Conservation (phyloP, 2,329 filamentous ascomycete species). For the Penicillium janthinellum region DNA sequence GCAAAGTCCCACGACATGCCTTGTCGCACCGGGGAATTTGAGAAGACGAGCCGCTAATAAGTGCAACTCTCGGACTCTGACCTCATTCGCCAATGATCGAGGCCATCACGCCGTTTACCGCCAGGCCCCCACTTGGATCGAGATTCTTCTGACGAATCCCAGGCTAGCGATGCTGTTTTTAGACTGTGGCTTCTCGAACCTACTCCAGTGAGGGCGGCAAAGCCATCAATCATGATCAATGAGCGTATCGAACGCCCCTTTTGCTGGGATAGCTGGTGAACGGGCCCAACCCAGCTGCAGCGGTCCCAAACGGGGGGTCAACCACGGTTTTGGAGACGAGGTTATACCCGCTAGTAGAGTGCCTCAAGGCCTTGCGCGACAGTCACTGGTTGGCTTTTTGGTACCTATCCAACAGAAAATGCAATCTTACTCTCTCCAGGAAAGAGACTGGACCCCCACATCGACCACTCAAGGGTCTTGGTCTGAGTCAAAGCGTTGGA, state of each 20-base stretch:
- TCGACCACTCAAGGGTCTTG: not conserved
- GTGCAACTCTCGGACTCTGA: conserved; percentile 1
- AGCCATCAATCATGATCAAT: conserved; percentile 5
- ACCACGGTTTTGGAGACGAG: conserved; percentile 6
- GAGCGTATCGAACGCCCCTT: conserved; percentile 7
- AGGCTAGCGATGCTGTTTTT: conserved; percentile 5
- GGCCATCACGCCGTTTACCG: conserved; percentile 16
- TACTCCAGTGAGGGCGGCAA: conserved; percentile 10
- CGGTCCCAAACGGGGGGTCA: conserved; percentile 12
- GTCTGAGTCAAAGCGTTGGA: conserved; percentile 8
- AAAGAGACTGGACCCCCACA: conserved; percentile 7
- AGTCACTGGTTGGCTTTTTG: conserved; percentile 7
- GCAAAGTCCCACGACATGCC: not conserved
- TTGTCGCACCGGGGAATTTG: conserved; percentile 2
- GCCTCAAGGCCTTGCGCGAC: not conserved
- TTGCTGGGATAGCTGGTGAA: conserved; percentile 16
- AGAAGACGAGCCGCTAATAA: not conserved
- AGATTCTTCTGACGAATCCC: conserved; percentile 16
- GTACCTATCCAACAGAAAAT: not conserved
- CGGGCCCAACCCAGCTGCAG: conserved; percentile 12
- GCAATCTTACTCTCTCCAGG: not conserved
- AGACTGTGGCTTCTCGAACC: not conserved
- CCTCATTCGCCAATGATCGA: conserved; percentile 12
- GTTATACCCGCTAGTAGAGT: not conserved
- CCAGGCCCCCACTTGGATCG: conserved; percentile 19